Evolutionary conservation across 2,329 filamentous ascomycete genomes (phyloP), one percentile per base, ranked within the genome.

Genomic region (Lasiodiplodia sp.): DNA sequence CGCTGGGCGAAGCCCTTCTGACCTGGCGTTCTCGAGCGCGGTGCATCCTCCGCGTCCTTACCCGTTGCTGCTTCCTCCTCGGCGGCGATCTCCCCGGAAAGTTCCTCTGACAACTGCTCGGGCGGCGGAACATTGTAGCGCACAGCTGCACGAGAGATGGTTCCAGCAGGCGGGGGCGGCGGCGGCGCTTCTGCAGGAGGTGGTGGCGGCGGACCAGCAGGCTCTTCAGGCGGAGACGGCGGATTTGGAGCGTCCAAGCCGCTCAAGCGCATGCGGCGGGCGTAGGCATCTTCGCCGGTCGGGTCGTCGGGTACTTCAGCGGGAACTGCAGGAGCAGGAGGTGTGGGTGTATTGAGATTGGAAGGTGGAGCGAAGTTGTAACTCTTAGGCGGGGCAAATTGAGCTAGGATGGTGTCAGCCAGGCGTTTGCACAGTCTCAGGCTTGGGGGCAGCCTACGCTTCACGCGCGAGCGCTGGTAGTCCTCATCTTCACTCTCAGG

Each of bases 1-100:
- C 94, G 91, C 72, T 94, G 88, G 0, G 93, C 96, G 79, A 97
- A 97, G 64, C 91, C 92, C 72, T 90, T 87, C 79, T 97, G 92
- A 18, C 93, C 93, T 0, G 94, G 93, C 2, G 90, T 88, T 68
- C 83, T 87, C 52, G 90, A 90, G 47, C 88, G 87, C 38, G 84
- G 80, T 23, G 79, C 74, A 49, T 83, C 78, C 14, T 77, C 67
- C n/a, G 47, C 16, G 6, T 65, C 58, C 14, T 51, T 16, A 12
- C 10, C 11, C 4, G 40, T 16, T 16, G 51, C 21, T n/a, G 12
- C 18, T n/a, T 37, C 56, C 14, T 64, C 78, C 44, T 82, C 75
- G 51, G 80, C 77, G 4, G 28, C 52, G 16, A 78, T 68, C 63
- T 76, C 71, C 16, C 72, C 72, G 51, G 72, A 71, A 73, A 79